These are phyloP conservation scores for Rhodotorula diobovata DNA, from an alignment of 768 basidiomycete species.

Conservation along the genomic window DNA sequence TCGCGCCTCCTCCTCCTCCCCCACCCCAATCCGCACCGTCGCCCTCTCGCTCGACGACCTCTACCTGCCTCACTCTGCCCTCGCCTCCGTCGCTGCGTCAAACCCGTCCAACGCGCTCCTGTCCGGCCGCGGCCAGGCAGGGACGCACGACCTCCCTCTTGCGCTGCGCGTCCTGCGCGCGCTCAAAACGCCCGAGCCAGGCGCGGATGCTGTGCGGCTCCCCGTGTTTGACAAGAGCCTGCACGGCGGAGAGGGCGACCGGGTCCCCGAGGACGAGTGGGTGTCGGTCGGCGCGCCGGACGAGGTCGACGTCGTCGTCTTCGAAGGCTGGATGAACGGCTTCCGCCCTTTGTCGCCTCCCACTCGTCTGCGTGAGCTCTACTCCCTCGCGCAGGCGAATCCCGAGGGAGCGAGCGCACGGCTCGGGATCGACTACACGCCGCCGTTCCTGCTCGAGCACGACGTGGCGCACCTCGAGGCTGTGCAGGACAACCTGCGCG, in stretches of 20 bases:
- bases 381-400: conserved; percentile 42
- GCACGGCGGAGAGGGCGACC: conserved; percentile 76
- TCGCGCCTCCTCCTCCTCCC: conserved; percentile 45
- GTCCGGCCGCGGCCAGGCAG: conserved; percentile 82
- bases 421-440: conserved; percentile 17
- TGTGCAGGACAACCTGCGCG: conserved; percentile 60
- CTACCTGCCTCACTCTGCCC: conserved; percentile 67
- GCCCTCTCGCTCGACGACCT: conserved; percentile 55
- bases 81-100: conserved; percentile 56
- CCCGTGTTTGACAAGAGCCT: conserved; percentile 86
- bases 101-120: conserved; percentile 64
- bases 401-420: neutral
- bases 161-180: conserved; percentile 58
- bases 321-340: conserved; percentile 96
- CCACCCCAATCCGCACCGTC: conserved; percentile 39
- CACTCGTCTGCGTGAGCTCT: conserved; percentile 51
- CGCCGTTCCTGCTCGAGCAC: conserved; percentile 40
- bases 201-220: conserved; percentile 52
- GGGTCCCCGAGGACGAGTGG: conserved; percentile 52
- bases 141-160: conserved; percentile 78
- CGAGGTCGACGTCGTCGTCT: conserved; percentile 71
- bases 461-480: conserved; percentile 56
- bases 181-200: conserved; percentile 46
- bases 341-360: conserved; percentile 62
- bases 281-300: conserved; percentile 49